Conservation (phyloP, 495 filamentous ascomycete species). For the Penicillium paxilli region DNA sequence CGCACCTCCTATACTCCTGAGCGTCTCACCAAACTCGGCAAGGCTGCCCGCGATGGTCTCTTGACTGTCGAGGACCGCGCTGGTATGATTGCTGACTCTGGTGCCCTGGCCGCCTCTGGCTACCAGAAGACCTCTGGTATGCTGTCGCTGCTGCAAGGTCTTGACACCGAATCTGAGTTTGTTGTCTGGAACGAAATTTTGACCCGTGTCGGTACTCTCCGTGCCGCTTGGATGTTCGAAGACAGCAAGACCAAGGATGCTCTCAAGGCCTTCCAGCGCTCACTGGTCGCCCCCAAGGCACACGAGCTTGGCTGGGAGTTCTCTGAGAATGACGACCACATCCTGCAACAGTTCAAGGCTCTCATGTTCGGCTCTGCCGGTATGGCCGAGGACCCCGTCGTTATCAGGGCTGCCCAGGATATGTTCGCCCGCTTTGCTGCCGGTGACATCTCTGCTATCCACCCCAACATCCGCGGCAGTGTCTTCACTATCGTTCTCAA, state of each 20-base stretch:
- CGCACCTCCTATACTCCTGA: slow-evolving; percentile 63
- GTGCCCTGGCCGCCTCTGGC: slow-evolving; percentile 83
- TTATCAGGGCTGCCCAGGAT: slow-evolving; percentile 58
- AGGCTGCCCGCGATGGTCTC: slow-evolving; percentile 82
- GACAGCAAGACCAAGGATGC: slow-evolving; percentile 68
- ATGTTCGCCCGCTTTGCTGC: slow-evolving; percentile 64
- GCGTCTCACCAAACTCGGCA: slow-evolving; percentile 60
- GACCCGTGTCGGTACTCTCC: slow-evolving; percentile 69
- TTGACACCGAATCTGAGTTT: slow-evolving; percentile 81
- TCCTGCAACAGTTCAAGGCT: slow-evolving; percentile 81
- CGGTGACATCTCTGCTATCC: slow-evolving; percentile 60
- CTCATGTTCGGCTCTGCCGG: slow-evolving; percentile 64
- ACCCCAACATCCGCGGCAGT: slow-evolving; percentile 64
- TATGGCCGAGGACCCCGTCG: slow-evolving; percentile 56
- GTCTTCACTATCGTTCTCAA: slow-evolving; percentile 64
- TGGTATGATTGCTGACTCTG: slow-evolving; percentile 94
- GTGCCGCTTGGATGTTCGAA: slow-evolving; percentile 87
- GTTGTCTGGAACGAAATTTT: slow-evolving; percentile 95
- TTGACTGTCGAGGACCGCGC: slow-evolving; percentile 91
- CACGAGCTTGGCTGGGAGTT: slow-evolving; percentile 89
- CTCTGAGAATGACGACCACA: slow-evolving; percentile 77
- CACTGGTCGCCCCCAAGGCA: slow-evolving; percentile 72
- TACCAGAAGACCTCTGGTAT: slow-evolving; percentile 92
- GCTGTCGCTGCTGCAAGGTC: slow-evolving; percentile 79
- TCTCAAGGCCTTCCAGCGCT: slow-evolving; percentile 77